A percentile compares a stretch with the other conserved stretches of the same genome.
These are phyloP conservation scores for Parsonsia alboflavescens DNA, from an alignment of 257 asterid species.

Conservation along the genomic window DNA sequence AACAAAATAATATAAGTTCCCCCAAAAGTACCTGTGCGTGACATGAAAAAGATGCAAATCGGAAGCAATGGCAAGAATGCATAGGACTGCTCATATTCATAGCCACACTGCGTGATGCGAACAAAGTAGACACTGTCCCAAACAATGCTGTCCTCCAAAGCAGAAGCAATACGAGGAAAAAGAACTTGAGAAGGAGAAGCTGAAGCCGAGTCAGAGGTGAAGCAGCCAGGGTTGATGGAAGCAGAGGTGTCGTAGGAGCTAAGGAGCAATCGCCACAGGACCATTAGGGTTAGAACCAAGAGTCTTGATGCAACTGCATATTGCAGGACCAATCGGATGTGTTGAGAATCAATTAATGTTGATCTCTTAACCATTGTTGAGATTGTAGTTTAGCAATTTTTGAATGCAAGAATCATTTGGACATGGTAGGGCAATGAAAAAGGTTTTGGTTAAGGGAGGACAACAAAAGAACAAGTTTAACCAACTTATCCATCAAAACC, in stretches of 20 bases:
- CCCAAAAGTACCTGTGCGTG: constrained; percentile 53
- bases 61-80: constrained; percentile 96
- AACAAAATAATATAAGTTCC: neutral
- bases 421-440: neutral
- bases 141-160: constrained; percentile 71
- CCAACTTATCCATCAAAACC: too few relatives aligned
- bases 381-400: neutral
- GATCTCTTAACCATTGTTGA: constrained; percentile 1
- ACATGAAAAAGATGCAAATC: constrained; percentile 52
- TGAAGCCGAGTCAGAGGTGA: constrained; percentile 23
- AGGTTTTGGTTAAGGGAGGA: too few relatives aligned
- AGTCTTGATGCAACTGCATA: constrained; percentile 53
- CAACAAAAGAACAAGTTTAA: too few relatives aligned
- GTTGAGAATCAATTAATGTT: constrained; percentile 1
- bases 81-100: constrained; percentile 87
- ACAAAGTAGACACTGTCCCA: constrained; percentile 91
- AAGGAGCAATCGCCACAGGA: constrained; percentile 66
- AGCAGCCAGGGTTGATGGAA: constrained; percentile 69
- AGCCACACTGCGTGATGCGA: constrained; percentile 85
- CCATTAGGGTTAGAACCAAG: constrained; percentile 33
- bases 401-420: neutral
- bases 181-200: constrained; percentile 22
- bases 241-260: constrained; percentile 88
- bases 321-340: constrained; percentile 34
- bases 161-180: constrained; percentile 50